These are phyloP conservation scores for Trichoderma sp. DNA, from an alignment of 2,329 filamentous ascomycete genomes.

Conservation along the genomic window DNA sequence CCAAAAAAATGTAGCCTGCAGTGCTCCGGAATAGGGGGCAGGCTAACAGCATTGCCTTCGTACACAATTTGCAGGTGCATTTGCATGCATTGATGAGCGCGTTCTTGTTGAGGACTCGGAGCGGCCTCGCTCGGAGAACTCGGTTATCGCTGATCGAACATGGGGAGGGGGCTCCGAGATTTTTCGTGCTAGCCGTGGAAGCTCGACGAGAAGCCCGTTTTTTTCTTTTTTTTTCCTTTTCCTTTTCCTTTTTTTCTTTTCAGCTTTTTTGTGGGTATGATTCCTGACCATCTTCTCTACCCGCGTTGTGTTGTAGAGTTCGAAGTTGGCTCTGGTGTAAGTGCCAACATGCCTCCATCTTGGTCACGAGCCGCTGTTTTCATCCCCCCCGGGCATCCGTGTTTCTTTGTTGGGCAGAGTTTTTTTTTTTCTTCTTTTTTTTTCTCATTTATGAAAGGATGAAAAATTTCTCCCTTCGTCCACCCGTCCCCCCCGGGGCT, in stretches of 20 bases:
- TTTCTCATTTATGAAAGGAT: neutral
- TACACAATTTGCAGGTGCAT: neutral
- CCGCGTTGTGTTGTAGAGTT: neutral
- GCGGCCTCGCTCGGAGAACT: neutral
- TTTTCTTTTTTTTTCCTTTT: neutral
- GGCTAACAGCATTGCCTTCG: too few species aligned
- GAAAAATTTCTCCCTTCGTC: neutral
- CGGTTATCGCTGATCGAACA: constrained; percentile 13
- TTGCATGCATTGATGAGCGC: neutral
- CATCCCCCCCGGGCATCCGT: neutral
- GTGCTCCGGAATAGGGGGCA: neutral
- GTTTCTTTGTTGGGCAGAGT: neutral
- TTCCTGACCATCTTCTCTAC: neutral
- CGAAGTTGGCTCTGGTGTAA: neutral
- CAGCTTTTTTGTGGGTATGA: neutral
- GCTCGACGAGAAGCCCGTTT: neutral
- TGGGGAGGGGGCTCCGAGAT: neutral
- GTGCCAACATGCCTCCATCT: neutral
- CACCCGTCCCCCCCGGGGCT: neutral
- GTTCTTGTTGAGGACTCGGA: neutral
- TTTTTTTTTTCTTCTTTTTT: too few species aligned
- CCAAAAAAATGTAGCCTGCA: neutral
- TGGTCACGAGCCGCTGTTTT: neutral
- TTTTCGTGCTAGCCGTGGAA: neutral
- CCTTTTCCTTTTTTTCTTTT: neutral